Percentiles rank a stretch among this genome's conserved stretches.
Evolutionary conservation across 768 basidiomycete genomes (phyloP).

Genomic region (Leccinum incarnatum): DNA sequence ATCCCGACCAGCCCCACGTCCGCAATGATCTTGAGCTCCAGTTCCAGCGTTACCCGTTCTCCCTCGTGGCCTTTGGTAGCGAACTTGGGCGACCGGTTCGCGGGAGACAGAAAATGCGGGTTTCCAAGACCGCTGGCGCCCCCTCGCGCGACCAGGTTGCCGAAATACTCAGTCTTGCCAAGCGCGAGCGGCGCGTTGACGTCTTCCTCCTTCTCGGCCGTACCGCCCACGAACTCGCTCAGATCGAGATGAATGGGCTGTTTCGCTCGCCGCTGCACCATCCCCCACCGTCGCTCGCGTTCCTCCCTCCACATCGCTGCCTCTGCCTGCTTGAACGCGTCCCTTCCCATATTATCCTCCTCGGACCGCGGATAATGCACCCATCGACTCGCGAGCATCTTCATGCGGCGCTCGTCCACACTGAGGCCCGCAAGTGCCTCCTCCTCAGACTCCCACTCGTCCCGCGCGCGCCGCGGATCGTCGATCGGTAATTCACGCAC

Average conservation of each 20-base stretch:
- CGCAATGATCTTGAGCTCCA: slow-evolving; percentile 92
- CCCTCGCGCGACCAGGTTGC: slow-evolving; percentile 70
- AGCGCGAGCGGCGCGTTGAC: slow-evolving; percentile 58
- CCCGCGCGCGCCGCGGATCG: slow-evolving; percentile 61
- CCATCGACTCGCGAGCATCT: slow-evolving; percentile 67
- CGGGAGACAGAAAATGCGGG: slow-evolving; percentile 70
- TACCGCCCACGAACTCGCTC: slow-evolving; percentile 44
- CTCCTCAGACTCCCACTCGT: slow-evolving; percentile 75
- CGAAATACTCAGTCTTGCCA: slow-evolving; percentile 49
- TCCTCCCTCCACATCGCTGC: slow-evolving; percentile 57
- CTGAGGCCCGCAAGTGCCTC: slow-evolving; percentile 51
- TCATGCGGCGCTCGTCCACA: slow-evolving; percentile 46
- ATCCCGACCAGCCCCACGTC: slow-evolving; percentile 96
- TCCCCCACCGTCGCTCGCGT: slow-evolving; percentile 50
- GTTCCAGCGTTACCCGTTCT: slow-evolving; percentile 73
- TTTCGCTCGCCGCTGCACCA: slow-evolving; percentile 38
- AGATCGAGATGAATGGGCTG: slow-evolving; percentile 60
- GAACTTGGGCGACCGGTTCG: slow-evolving; percentile 81
- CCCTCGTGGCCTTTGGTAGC: slow-evolving; percentile 74
- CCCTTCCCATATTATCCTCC: slow-evolving; percentile 60
- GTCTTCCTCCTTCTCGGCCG: slow-evolving; percentile 18
- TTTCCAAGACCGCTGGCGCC: slow-evolving; percentile 86
- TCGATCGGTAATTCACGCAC: slow-evolving; percentile 69
- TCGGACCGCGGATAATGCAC: slow-evolving; percentile 72
- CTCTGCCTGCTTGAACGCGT: slow-evolving; percentile 73